phyloP scores from a whole-genome alignment of 2,329 filamentous ascomycete species.

The Mycosphaerella sp. region DNA sequence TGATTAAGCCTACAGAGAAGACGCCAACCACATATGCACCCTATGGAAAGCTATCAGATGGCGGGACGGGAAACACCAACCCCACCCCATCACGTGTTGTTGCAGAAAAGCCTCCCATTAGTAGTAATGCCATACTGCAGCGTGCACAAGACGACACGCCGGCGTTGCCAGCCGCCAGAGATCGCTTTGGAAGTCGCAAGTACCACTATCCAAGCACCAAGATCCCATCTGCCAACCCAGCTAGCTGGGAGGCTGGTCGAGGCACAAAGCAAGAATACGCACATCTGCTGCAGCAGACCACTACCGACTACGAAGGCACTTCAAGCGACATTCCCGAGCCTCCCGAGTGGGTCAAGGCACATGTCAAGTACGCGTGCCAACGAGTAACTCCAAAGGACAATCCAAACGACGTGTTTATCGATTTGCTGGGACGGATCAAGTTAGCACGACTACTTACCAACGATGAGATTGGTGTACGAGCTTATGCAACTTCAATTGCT shows the following conservation, averaged over 20 bases:
- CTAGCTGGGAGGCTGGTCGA: constrained; percentile 30
- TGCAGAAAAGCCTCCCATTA: constrained; percentile 8
- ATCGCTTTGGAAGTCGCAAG: constrained; percentile 27
- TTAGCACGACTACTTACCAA: constrained; percentile 62
- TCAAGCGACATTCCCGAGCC: constrained; percentile 53
- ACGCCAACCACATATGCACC: constrained; percentile 8
- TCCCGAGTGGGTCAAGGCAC: constrained; percentile 62
- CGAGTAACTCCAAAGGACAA: constrained; percentile 63
- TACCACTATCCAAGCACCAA: constrained; percentile 15
- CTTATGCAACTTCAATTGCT: constrained; percentile 84
- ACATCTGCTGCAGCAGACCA: constrained; percentile 59
- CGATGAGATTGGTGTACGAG: constrained; percentile 73
- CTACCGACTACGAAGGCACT: constrained; percentile 60
- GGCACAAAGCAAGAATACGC: constrained; percentile 33
- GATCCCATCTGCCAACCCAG: constrained; percentile 17
- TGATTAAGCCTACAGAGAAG: constrained; percentile 36
- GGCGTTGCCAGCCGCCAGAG: constrained; percentile 5
- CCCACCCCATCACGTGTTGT: constrained; percentile 7
- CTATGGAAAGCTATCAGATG: constrained; percentile 11
- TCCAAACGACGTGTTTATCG: constrained; percentile 70
- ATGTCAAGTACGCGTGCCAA: constrained; percentile 70
- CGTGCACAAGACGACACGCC: constrained; percentile 45
- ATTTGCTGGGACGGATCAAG: constrained; percentile 67
- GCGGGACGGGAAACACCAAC: constrained; percentile 9
- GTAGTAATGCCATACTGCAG: constrained; percentile 39